These are phyloP conservation scores for Fraxinus dipetala DNA, from an alignment of 305 asterid genomes.

Conservation along the genomic window DNA sequence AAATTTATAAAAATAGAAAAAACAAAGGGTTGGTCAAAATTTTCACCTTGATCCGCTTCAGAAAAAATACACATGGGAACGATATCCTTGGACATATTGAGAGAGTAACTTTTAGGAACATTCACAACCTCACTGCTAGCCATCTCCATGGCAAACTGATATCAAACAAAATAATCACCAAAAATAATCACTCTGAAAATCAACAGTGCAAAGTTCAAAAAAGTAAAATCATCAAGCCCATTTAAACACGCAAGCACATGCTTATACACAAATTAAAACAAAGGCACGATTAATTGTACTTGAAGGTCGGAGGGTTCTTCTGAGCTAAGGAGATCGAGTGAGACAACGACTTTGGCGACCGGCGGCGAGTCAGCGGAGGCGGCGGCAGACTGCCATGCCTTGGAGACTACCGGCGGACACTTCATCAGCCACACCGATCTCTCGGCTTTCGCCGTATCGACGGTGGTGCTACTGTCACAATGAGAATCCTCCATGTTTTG, in stretches of 20 bases:
- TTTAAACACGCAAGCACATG: neutral
- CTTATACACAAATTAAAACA: neutral
- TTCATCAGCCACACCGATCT: slow-evolving; percentile 95
- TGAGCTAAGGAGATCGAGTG: slow-evolving; percentile 72
- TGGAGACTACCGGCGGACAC: slow-evolving; percentile 84
- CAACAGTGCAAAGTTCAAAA: neutral
- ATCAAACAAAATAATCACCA: neutral
- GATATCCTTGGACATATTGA: slow-evolving; percentile 78
- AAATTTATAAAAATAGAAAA: neutral
- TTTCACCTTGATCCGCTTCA: slow-evolving; percentile 64
- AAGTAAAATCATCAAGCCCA: neutral
- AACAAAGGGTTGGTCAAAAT: neutral
- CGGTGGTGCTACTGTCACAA: slow-evolving; percentile 27
- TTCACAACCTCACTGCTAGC: slow-evolving; percentile 51
- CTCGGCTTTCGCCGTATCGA: slow-evolving; percentile 66
- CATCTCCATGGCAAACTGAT: slow-evolving; percentile 91
- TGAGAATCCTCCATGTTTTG: slow-evolving; percentile 64
- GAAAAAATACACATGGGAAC: slow-evolving; percentile 87
- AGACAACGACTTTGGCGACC: slow-evolving; percentile 75
- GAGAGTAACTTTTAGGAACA: slow-evolving; percentile 72
- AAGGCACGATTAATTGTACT: slow-evolving; percentile 26
- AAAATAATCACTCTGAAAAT: neutral
- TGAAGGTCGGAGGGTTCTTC: slow-evolving; percentile 44
- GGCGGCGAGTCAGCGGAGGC: slow-evolving; percentile 52
- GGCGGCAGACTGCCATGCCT: slow-evolving; percentile 69